Base-by-base conservation (phyloP, 31 red algal species). In the Asparagopsis taxiformis region DNA sequence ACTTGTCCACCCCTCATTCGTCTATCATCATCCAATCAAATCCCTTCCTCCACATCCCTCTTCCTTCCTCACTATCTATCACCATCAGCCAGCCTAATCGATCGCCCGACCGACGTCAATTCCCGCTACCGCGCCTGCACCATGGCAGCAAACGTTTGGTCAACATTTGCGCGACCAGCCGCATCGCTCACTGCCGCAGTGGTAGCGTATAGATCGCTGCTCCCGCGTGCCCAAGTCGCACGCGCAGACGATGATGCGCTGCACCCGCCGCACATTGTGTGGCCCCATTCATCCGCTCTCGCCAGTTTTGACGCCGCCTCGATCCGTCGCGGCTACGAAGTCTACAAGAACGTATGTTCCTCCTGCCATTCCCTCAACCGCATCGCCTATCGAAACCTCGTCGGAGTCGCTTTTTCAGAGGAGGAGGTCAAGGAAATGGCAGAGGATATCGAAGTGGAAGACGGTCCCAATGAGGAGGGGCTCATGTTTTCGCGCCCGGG, bases 401-500 rank as follows among this genome's bases (percentile, higher is more conserved):
- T 97, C 54, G 94, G 82, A 41, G 94, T 97, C 15, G 88, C 88
- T 26, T 97, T 75, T 79, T 78, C 88, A 16, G 83, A 90, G 82
- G 89, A 84, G 1, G 94, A 97, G 70, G 88, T 86, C 29, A 97
- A 97, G 77, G 78, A 85, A 46, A 79, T 97, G 60, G 94, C 83
- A 3, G 88, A 89, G 71, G 94, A 97, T 30, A 84, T 82, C 29
- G 94, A 97, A 52, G 94, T 97, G 20, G 94, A 93, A 19, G 94
- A 97, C 46, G 94, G 88, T 20, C 94, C 94, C 23, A 93, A 97
- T 70, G 94, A 97, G 21, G 82, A 92, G 64, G 94, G 94, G 11
- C 34, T 79, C 9, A 93, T 93, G 90, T 97, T 97, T 58, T 86
- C 94, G 19, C 84, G 94, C 25, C 94, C 94, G 23, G 94, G 94